Conservation (phyloP, 805 yeast genomes). For the Hanseniaspora lindneri region DNA sequence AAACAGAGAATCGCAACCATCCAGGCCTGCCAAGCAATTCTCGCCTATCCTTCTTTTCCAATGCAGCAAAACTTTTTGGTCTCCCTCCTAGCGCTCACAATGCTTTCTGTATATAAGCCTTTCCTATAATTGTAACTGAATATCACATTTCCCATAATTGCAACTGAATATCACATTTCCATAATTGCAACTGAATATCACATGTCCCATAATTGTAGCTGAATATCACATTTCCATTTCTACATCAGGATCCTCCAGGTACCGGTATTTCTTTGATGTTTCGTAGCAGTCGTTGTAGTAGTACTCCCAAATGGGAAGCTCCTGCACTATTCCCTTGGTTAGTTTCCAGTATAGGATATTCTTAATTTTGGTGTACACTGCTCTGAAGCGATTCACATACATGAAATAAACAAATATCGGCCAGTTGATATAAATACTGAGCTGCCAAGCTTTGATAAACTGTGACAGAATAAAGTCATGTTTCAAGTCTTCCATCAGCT, state of each 20-base stretch:
- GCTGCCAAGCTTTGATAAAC: not conserved
- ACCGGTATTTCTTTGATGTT: not conserved
- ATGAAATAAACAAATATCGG: not conserved
- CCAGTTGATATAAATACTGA: constrained; percentile 1
- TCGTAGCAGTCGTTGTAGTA: constrained; percentile 7
- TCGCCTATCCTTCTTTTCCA: constrained; percentile 9
- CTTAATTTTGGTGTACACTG: not conserved
- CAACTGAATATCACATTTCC: no score
- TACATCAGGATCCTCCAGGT: not conserved
- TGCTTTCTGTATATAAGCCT: no score
- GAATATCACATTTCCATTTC: constrained; percentile 14
- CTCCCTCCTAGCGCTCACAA: no score
- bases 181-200: no score
- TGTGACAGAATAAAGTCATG: not conserved
- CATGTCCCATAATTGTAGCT: no score
- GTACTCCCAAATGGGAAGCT: not conserved
- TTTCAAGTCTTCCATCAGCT: not conserved
- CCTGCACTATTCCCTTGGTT: not conserved
- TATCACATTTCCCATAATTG: no score
- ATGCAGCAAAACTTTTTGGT: not conserved
- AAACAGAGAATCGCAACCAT: no score
- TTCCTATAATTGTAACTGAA: no score
- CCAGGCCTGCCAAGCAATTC: no score
- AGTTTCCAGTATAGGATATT: not conserved
- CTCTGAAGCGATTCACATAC: not conserved